Base-by-base conservation (phyloP, 441 rosid genomes). In the Adansonia grandidieri region DNA sequence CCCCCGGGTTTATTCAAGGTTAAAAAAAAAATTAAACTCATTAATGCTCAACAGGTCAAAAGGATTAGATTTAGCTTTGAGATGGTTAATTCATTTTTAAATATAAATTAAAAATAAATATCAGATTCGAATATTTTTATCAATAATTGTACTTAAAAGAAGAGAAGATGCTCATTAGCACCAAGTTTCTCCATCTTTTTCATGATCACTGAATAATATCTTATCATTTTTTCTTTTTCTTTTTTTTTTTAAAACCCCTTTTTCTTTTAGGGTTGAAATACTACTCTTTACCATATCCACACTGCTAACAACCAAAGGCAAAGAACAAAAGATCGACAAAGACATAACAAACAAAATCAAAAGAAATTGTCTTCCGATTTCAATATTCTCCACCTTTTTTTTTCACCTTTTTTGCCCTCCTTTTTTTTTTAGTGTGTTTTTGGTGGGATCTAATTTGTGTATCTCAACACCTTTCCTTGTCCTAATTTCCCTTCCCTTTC, bases 311-410 rank as follows among this genome's bases (percentile, higher is more conserved):
- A 70, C 79, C 77, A 78, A 86, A 86, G 75, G 80, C 60, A 71
- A 60, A 78, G 56, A 81, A 15, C 71, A 79, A 80, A 77, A 32
- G 62, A 81, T 32, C 60, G 74, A 78, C 64, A 80, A 71, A 65
- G 89, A 81, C 85, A 83, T 73, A 5, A 78, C 76, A 64, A 78
- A 78, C 83, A 79, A 83, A 83, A 80, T 76, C 78, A 77, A 84
- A 83, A 82, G 88, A 84, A 81, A 15, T 74, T 78, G 86, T 84
- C 84, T 45, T 85, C 87, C 83, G 66, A 74, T 79, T 86, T 86
- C 90, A 84, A 84, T 83, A 83, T 83, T 74, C 88, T 66, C 78
- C 61, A 66, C 62, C 24, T 24, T 24, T 24, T 28, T 28, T 57
- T 62, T 73, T 79, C 51, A 24, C 70, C 60, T 69, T 80, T 78